phyloP scores from a whole-genome alignment of 2,329 filamentous ascomycete species.

The Fusarium coffeatum region DNA sequence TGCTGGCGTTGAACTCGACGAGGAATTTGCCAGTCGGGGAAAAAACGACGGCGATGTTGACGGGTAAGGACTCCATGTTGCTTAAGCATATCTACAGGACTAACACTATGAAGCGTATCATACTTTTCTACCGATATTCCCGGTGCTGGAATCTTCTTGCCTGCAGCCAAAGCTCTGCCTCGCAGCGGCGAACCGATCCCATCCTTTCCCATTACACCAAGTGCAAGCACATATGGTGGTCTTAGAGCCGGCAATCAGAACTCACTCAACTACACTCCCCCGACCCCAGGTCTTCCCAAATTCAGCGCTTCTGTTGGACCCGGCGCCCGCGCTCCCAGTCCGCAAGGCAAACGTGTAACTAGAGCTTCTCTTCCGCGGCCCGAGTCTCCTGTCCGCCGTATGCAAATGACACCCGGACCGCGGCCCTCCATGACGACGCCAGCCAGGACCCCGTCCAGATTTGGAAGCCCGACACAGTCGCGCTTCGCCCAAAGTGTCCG shows the following conservation, averaged over 20 bases:
- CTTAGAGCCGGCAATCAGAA: constrained; percentile 67
- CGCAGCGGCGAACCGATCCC: constrained; percentile 73
- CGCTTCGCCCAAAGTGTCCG: constrained; percentile 74
- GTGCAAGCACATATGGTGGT: constrained; percentile 64
- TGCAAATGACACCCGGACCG: constrained; percentile 70
- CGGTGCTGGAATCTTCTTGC: constrained; percentile 93
- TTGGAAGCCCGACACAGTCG: constrained; percentile 59
- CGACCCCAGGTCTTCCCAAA: constrained; percentile 75
- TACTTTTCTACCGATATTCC: constrained; percentile 86
- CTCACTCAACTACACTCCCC: constrained; percentile 70
- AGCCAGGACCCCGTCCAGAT: constrained; percentile 54
- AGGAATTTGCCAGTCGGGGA: constrained; percentile 82
- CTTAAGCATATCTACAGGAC: neutral
- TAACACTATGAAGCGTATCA: constrained; percentile 59
- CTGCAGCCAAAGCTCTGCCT: constrained; percentile 80
- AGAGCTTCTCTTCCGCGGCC: constrained; percentile 86
- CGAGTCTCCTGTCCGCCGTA: constrained; percentile 82
- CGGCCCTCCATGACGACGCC: constrained; percentile 67
- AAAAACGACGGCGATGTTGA: constrained; percentile 98
- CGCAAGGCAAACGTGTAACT: constrained; percentile 72
- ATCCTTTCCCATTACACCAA: constrained; percentile 74
- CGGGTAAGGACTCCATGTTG: constrained; percentile 70
- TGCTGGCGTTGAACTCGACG: constrained; percentile 88
- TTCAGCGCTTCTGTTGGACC: constrained; percentile 92
- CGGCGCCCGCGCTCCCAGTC: constrained; percentile 73